Percentiles rank a stretch among this genome's conserved stretches.
Conservation (phyloP, 768 basidiomycete genomes). For the Lactarius indigo region DNA sequence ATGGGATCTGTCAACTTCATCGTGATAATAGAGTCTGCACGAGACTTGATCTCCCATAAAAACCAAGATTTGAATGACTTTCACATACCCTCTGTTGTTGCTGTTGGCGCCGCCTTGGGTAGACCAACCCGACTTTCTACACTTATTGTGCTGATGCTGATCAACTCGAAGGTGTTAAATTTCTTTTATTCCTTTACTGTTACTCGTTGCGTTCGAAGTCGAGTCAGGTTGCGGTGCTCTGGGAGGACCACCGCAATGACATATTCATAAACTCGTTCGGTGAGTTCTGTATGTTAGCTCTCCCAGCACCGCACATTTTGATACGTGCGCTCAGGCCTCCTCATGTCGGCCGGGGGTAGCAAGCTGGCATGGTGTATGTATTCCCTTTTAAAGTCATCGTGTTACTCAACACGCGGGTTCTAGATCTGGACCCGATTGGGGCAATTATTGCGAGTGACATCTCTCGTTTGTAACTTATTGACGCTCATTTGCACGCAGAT, state of each 20-base stretch:
- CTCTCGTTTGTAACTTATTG: not conserved
- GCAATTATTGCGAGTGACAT: slow-evolving; percentile 58
- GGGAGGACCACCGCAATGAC: slow-evolving; percentile 97
- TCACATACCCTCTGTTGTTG: slow-evolving; percentile 77
- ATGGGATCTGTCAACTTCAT: slow-evolving; percentile 93
- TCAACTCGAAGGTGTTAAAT: slow-evolving; percentile 64
- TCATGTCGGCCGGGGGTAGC: slow-evolving; percentile 81
- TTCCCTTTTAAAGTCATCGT: slow-evolving; percentile 7
- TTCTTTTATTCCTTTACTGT: slow-evolving; percentile 85
- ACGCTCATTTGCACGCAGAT: slow-evolving; percentile 48
- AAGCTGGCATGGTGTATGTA: slow-evolving; percentile 75
- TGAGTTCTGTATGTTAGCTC: slow-evolving; percentile 31
- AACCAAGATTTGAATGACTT: slow-evolving; percentile 57
- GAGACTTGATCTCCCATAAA: slow-evolving; percentile 58
- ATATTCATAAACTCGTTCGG: slow-evolving; percentile 80
- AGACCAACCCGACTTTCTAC: slow-evolving; percentile 25
- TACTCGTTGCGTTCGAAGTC: slow-evolving; percentile 71
- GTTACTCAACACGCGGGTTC: not conserved
- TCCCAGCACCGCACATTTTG: not conserved
- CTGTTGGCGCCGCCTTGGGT: slow-evolving; percentile 83
- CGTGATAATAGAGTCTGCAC: slow-evolving; percentile 83
- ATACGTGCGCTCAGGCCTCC: slow-evolving; percentile 48
- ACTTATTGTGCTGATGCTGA: slow-evolving; percentile 12
- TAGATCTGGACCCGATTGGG: slow-evolving; percentile 75
- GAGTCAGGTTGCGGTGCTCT: slow-evolving; percentile 91